Percentiles rank a stretch among this genome's conserved stretches.
These are phyloP conservation scores for Glarea lozoyensis DNA, from an alignment of 495 filamentous ascomycete species.

Conservation along the genomic window DNA sequence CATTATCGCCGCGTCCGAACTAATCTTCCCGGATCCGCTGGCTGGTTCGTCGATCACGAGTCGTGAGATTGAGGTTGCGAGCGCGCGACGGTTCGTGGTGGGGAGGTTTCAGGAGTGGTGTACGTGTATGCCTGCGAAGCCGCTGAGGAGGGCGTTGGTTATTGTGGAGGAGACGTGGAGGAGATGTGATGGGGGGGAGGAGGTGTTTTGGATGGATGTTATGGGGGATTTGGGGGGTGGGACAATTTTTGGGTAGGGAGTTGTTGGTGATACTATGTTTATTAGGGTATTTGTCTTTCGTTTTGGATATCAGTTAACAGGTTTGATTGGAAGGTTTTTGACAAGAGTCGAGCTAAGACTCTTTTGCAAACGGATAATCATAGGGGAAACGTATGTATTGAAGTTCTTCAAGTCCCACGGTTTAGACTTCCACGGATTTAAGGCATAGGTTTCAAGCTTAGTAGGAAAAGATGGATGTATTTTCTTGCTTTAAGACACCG, in stretches of 20 bases:
- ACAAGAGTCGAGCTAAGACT: too few species aligned
- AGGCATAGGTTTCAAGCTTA: too few species aligned
- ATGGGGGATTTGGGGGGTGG: constrained; percentile 50
- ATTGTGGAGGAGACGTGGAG: constrained; percentile 44
- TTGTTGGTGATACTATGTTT: too few species aligned
- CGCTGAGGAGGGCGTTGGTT: constrained; percentile 36
- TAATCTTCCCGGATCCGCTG: constrained; percentile 29
- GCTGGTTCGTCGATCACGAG: constrained; percentile 31
- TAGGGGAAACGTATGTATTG: too few species aligned
- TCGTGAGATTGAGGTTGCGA: constrained; percentile 16
- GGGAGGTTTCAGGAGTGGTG: constrained; percentile 15
- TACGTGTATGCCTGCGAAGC: constrained; percentile 38
- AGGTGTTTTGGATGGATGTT: constrained; percentile 44
- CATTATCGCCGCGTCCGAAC: constrained; percentile 40
- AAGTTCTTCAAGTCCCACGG: too few species aligned
- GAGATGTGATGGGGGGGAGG: constrained; percentile 35
- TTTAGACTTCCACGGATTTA: too few species aligned
- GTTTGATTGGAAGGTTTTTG: too few species aligned
- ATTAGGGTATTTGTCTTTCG: too few species aligned
- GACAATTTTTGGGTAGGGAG: constrained; percentile 46
- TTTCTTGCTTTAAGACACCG: too few species aligned
- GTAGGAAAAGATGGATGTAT: too few species aligned
- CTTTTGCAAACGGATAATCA: too few species aligned
- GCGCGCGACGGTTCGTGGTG: constrained; percentile 10
- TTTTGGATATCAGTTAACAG: too few species aligned